A percentile compares a stretch with the other conserved stretches of the same genome.
phyloP scores from a whole-genome alignment of 257 asterid genomes.

The Nyctanthes arbortristis region DNA sequence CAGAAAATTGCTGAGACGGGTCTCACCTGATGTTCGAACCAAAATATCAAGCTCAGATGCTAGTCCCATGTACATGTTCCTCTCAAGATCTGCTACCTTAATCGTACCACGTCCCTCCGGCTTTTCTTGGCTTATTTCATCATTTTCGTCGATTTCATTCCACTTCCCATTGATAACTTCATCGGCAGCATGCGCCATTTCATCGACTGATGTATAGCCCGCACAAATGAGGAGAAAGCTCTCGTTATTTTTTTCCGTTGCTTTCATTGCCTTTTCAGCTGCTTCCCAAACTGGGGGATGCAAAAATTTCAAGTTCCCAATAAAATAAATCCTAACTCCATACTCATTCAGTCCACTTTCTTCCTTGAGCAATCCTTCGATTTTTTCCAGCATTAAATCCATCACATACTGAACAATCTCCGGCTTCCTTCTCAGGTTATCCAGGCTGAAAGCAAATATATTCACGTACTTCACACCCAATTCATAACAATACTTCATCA shows the following conservation, averaged over 20 bases:
- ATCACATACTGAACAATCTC: conserved; percentile 80
- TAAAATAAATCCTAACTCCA: conserved; percentile 67
- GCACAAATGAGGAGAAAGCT: conserved; percentile 62
- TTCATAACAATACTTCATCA: conserved; percentile 72
- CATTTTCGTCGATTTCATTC: too few relatives aligned
- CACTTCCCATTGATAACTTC: too few relatives aligned
- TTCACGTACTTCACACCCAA: conserved; percentile 56
- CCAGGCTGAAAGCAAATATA: conserved; percentile 81
- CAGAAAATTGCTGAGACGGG: conserved; percentile 82
- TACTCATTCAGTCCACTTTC: conserved; percentile 54
- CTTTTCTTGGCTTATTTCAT: conserved; percentile 52
- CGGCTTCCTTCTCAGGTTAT: conserved; percentile 70
- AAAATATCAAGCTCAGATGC: conserved; percentile 75
- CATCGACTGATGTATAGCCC: conserved; percentile 88
- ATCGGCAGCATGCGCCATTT: conserved; percentile 63
- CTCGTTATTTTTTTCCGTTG: conserved; percentile 57
- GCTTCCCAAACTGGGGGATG: conserved; percentile 58
- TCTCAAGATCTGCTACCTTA: conserved; percentile 49
- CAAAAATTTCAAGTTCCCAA: too few relatives aligned
- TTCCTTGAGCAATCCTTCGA: conserved; percentile 56
- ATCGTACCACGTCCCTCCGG: conserved; percentile 33
- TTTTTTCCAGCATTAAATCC: conserved; percentile 69
- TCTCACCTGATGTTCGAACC: conserved; percentile 76
- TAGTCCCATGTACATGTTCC: conserved; percentile 64
- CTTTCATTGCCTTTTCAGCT: conserved; percentile 70